These are phyloP conservation scores for Xanthoconium stramineum DNA, from an alignment of 768 basidiomycete genomes.

Conservation along the genomic window DNA sequence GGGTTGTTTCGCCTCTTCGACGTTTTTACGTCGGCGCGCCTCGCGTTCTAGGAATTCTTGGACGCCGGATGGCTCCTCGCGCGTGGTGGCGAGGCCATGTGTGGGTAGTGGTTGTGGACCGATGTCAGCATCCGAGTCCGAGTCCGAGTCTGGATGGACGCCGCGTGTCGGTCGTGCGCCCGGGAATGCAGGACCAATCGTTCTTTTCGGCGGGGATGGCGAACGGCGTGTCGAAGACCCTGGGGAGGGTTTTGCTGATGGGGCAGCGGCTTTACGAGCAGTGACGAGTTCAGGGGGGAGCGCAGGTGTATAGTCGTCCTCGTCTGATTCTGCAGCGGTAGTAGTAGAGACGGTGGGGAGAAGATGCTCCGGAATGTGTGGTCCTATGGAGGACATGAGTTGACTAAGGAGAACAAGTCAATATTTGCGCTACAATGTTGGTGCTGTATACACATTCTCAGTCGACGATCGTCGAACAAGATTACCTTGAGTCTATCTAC, in stretches of 20 bases:
- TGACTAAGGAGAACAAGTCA: not conserved
- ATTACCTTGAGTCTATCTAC: not conserved
- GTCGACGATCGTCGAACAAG: too few relatives aligned
- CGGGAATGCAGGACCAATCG: slow-evolving; percentile 55
- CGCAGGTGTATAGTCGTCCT: slow-evolving; percentile 68
- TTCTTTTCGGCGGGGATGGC: slow-evolving; percentile 28
- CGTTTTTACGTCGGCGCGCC: slow-evolving; percentile 65
- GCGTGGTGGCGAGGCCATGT: slow-evolving; percentile 26
- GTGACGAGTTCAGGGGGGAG: slow-evolving; percentile 70
- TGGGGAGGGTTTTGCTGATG: slow-evolving; percentile 21
- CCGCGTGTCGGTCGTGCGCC: slow-evolving; percentile 32
- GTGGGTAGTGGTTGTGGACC: slow-evolving; percentile 78
- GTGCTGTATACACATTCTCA: too few relatives aligned
- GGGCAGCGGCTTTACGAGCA: slow-evolving; percentile 34
- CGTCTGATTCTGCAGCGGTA: slow-evolving; percentile 35
- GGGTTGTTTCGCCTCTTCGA: slow-evolving; percentile 78
- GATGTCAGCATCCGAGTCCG: slow-evolving; percentile 74
- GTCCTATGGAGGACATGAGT: slow-evolving; percentile 47
- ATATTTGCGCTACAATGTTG: too few relatives aligned
- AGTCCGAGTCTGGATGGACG: slow-evolving; percentile 36
- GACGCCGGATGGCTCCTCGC: slow-evolving; percentile 62
- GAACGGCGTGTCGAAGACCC: slow-evolving; percentile 23
- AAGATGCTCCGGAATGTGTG: slow-evolving; percentile 53
- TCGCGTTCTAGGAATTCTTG: slow-evolving; percentile 84
- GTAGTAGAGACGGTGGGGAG: slow-evolving; percentile 18